Percentiles rank a stretch among this genome's conserved stretches.
Evolutionary conservation across 2,329 filamentous ascomycete genomes (phyloP).

Genomic region (Sphaerulina musiva): DNA sequence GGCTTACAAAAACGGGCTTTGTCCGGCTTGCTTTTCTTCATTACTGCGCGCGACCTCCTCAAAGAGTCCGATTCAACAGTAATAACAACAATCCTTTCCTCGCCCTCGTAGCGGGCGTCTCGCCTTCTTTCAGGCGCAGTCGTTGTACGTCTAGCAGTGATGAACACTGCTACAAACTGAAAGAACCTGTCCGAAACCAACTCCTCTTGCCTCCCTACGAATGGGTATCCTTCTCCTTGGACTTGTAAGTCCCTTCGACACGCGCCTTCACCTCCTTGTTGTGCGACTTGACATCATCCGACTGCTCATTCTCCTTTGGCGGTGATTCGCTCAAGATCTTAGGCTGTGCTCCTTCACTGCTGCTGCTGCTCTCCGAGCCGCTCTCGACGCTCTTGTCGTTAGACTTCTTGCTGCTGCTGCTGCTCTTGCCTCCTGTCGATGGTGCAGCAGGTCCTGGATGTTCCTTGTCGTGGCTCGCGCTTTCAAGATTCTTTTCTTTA

Average conservation of each 20-base stretch:
- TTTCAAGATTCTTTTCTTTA: slow-evolving; percentile 3
- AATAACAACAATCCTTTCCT: no score
- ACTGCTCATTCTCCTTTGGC: slow-evolving; percentile 6
- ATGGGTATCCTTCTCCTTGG: slow-evolving; percentile 5
- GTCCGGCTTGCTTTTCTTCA: no score
- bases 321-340: slow-evolving; percentile 12
- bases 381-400: not conserved
- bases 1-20: no score
- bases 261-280: slow-evolving; percentile 41
- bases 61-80: no score
- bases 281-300: slow-evolving; percentile 18
- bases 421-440: slow-evolving; percentile 2
- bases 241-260: slow-evolving; percentile 32
- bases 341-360: not conserved
- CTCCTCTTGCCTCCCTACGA: no score
- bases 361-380: not conserved
- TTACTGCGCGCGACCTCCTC: no score
- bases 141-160: no score
- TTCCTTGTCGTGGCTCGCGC: slow-evolving; percentile 10
- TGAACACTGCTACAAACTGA: no score
- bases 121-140: no score
- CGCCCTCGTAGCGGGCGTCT: no score
- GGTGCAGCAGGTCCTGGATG: slow-evolving; percentile 16
- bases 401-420: not conserved
- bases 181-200: no score